Evolutionary conservation across 345 rosid species (phyloP), one percentile per base, ranked within the genome.

Genomic region (Durio zibethinus): DNA sequence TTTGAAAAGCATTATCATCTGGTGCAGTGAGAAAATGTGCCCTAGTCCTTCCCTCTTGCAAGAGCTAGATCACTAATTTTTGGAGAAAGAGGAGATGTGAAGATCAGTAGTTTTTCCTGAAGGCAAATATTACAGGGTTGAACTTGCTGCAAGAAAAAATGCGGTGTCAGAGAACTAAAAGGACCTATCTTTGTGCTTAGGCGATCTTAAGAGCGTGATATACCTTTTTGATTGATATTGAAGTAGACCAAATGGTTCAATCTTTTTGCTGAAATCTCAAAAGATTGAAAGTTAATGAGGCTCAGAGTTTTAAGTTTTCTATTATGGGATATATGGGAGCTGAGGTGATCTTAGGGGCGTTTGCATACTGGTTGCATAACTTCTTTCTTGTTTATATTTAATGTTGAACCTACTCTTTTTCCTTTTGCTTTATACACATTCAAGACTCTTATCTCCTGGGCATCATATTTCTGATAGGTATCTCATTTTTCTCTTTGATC

Each of bases 381-480:
- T 29, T 20, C 6, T 25, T 64, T 29, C 59, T 52, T 36, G 21
- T 57, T 25, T 29, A 2, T 23, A 36, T 18, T 43, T 56, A 31
- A 52, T 63, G 69, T 43, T 35, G 62, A 63, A 72, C 2, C 5
- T 43, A 8, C 31, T 57, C 36, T 18, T 50, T 45, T 29, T 45
- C 29, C 27, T 42, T 50, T 31, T 70, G 10, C 16, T 66, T 47
- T 64, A n/a, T n/a, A 21, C 25, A 2, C 40, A 53, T 72, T 43
- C 35, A 53, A 23, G 60, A 23, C 53, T 35, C 10, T 59, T 70
- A 25, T 76, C 59, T 71, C 42, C 11, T 23, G 9, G 50, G 21
- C 31, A 31, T 31, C 20, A 12, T 72, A 48, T 62, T 70, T 72
- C 36, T 66, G 71, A 79, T 36, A 33, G 76, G 45, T 50, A 35